phyloP scores from a whole-genome alignment of 2,329 filamentous ascomycete species.

The Myriosclerotinia scirpicola region DNA sequence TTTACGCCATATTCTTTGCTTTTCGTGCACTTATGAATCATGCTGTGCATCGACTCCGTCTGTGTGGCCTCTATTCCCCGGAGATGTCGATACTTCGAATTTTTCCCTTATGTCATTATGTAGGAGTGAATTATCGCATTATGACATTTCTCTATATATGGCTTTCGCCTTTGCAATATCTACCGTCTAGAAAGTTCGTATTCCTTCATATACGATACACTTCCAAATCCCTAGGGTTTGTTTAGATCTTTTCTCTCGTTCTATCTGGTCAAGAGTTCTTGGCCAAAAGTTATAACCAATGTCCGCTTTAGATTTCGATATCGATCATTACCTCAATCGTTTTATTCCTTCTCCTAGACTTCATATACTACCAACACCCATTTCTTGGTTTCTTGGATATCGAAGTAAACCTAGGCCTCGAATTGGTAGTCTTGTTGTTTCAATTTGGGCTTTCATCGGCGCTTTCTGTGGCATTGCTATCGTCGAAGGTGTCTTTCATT shows the following conservation, averaged over 20 bases:
- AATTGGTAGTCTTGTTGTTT: conserved; percentile 58
- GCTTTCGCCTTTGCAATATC: background rate
- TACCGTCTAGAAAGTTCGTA: background rate
- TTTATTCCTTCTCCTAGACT: conserved; percentile 66
- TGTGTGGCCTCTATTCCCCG: background rate
- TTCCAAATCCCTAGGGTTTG: background rate
- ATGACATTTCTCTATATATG: background rate
- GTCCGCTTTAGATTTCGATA: conserved; percentile 54
- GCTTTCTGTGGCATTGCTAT: conserved; percentile 61
- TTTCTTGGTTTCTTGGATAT: conserved; percentile 70
- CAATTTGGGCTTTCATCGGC: conserved; percentile 65
- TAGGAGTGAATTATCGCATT: background rate
- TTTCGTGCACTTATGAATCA: conserved; percentile 1
- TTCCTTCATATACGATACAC: conserved; percentile 2
- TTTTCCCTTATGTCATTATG: conserved; percentile 18
- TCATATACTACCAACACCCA: conserved; percentile 59
- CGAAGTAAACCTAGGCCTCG: conserved; percentile 44
- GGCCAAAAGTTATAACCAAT: conserved; percentile 9
- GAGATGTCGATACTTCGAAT: conserved; percentile 15
- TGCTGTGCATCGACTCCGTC: conserved; percentile 2
- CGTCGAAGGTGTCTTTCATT: conserved; percentile 56
- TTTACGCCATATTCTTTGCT: background rate
- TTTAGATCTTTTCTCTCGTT: background rate
- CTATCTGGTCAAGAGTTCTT: conserved; percentile 5
- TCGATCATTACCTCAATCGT: conserved; percentile 75